Evolutionary conservation across 495 filamentous ascomycete genomes (phyloP), one percentile per base, ranked within the genome.

Genomic region (Aspergillus indologenus): DNA sequence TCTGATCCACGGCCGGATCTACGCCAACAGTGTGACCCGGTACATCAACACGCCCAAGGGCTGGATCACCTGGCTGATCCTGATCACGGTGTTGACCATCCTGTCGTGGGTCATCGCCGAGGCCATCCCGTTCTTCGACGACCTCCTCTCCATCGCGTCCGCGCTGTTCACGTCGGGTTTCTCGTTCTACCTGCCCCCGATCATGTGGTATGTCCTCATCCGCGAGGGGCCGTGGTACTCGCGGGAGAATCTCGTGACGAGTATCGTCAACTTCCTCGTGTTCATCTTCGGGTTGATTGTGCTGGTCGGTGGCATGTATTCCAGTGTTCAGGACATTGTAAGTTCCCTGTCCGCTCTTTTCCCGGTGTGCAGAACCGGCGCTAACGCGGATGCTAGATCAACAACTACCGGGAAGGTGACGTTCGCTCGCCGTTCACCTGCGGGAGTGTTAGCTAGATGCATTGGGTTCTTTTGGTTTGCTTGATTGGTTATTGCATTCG

Each of bases 41-140:
- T 84, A 80, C 73, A 76, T 87, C 68, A 83, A 81, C 75, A 84
- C 78, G 1, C 75, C 76, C 58, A 82, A 68, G 64, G 71, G 80
- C 15, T 85, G 80, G 81, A 57, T 75, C n/a, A 76, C 76, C 14
- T 90, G 87, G 87, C 54, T 86, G 5, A 65, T 47, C 2, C 70
- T 87, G 3, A 79, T 83, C 34, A 62, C 73, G n/a, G 56, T 69
- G 62, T 72, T 86, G 56, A 87, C 84, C 46, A 40, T 86, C 19
- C 57, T 87, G 40, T 81, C 84, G 3, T 90, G 82, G 75, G 63
- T 88, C 57, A 83, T 89, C 64, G 86, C 85, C 47, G 81, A 86
- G 61, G 81, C 83, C 19, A 85, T 90, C 49, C 87, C 87, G 1
- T 83, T 85, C 76, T 89, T 89, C 72, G 80, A 79, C 59, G 80